Evolutionary conservation across 2,329 filamentous ascomycete species (phyloP).

Genomic region (Xylaria hypoxylon): DNA sequence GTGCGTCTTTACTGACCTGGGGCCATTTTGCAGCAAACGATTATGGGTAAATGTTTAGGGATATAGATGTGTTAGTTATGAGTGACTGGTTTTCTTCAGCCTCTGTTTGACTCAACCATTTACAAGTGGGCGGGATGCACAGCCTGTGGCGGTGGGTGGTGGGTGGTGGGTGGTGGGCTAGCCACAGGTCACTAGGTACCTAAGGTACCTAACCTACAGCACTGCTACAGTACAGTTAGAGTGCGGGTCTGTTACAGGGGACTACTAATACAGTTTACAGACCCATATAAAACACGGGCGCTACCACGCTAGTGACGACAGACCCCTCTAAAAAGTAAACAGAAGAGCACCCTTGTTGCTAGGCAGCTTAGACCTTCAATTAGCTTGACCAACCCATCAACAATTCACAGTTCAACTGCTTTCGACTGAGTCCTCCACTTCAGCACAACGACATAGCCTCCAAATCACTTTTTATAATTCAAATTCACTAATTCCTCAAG

Average conservation of each 20-base stretch:
- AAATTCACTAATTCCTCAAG: neutral
- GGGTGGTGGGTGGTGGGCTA: neutral
- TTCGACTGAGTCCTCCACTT: neutral
- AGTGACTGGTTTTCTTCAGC: constrained; percentile 24
- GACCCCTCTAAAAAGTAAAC: constrained; percentile 37
- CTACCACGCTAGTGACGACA: constrained; percentile 25
- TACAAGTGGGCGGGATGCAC: constrained; percentile 17
- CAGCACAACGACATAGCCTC: constrained; percentile 13
- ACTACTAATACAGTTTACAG: neutral
- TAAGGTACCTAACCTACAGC: neutral
- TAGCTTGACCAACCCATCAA: neutral
- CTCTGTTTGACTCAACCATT: constrained; percentile 35
- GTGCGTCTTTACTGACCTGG: constrained; percentile 61
- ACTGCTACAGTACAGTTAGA: neutral
- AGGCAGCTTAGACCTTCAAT: constrained; percentile 9
- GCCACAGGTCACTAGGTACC: constrained; percentile 2
- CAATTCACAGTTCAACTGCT: constrained; percentile 1
- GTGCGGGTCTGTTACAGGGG: too few species aligned
- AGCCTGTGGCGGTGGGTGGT: constrained; percentile 15
- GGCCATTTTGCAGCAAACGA: constrained; percentile 56
- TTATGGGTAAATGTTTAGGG: constrained; percentile 18
- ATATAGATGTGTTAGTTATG: constrained; percentile 21
- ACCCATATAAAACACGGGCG: constrained; percentile 20
- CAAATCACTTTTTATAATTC: constrained; percentile 1
- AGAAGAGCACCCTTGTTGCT: constrained; percentile 26